A percentile compares a stretch with the other conserved stretches of the same genome.
These are phyloP conservation scores for Suillus brevipes DNA, from an alignment of 768 basidiomycete genomes.

Conservation along the genomic window DNA sequence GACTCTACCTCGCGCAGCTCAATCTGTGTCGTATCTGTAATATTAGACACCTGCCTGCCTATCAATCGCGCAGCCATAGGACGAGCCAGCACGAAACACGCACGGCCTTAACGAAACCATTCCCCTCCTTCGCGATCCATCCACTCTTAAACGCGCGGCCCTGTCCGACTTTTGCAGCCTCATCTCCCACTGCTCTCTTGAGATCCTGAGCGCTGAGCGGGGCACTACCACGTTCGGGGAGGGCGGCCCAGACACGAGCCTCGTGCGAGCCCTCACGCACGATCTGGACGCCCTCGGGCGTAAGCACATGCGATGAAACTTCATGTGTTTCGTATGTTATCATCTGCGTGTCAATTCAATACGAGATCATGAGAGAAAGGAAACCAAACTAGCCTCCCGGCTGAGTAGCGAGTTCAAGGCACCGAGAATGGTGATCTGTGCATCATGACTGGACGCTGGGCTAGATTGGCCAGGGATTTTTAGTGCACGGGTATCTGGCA, in stretches of 20 bases:
- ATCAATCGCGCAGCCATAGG: constrained; percentile 11
- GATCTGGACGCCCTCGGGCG: constrained; percentile 81
- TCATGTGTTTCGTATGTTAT: constrained; percentile 80
- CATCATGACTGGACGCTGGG: constrained; percentile 65
- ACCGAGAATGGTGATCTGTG: constrained; percentile 82
- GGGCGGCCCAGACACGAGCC: constrained; percentile 87
- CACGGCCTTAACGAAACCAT: constrained; percentile 84
- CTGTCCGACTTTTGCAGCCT: constrained; percentile 91
- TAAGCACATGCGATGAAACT: constrained; percentile 68
- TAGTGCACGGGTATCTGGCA: constrained; percentile 70
- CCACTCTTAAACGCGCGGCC: constrained; percentile 95
- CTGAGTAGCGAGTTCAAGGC: constrained; percentile 88
- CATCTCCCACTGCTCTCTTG: constrained; percentile 78
- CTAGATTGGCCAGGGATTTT: constrained; percentile 61
- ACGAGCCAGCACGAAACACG: constrained; percentile 31
- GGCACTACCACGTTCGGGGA: constrained; percentile 70
- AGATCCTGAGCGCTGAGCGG: constrained; percentile 69
- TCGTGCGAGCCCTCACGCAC: constrained; percentile 88
- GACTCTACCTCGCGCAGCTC: constrained; percentile 74
- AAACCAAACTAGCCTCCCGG: constrained; percentile 63
- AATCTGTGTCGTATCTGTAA: constrained; percentile 72
- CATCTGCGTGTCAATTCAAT: constrained; percentile 57
- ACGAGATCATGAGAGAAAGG: constrained; percentile 4
- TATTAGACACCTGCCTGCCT: constrained; percentile 51
- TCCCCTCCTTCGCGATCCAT: constrained; percentile 92